These are phyloP conservation scores for Penicillium sp. DNA, from an alignment of 2,329 filamentous ascomycete genomes.

Conservation along the genomic window DNA sequence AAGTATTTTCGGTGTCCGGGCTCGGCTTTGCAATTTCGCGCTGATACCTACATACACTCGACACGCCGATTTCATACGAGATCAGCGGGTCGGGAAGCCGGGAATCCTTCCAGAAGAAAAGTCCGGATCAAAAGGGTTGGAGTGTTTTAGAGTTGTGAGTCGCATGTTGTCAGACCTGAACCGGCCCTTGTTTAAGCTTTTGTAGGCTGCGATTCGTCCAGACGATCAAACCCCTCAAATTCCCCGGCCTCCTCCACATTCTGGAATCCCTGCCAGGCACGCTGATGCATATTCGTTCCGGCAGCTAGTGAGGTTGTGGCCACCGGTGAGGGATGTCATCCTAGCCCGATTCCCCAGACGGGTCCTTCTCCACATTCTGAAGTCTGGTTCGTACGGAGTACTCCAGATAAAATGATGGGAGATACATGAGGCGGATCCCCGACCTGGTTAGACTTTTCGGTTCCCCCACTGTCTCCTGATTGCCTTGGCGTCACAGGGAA, in stretches of 20 bases:
- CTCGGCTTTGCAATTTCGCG: constrained; percentile 9
- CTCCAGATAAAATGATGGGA: constrained; percentile 8
- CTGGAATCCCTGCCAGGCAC: constrained; percentile 1
- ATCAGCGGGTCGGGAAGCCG: constrained; percentile 15
- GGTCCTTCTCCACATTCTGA: constrained; percentile 8
- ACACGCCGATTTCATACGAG: constrained; percentile 5
- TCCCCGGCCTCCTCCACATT: constrained; percentile 17
- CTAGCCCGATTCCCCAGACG: not conserved
- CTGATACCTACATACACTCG: not conserved
- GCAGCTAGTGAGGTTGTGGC: constrained; percentile 11
- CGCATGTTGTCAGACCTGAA: not conserved
- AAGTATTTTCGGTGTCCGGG: constrained; percentile 2
- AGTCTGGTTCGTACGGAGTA: not conserved
- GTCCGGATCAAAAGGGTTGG: not conserved
- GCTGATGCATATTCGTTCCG: constrained; percentile 4
- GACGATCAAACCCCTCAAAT: constrained; percentile 9
- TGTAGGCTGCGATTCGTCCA: constrained; percentile 10
- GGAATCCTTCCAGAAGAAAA: constrained; percentile 16
- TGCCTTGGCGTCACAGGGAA: constrained; percentile 5
- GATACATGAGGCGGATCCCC: constrained; percentile 8
- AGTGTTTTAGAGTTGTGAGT: not conserved
- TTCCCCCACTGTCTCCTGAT: constrained; percentile 8
- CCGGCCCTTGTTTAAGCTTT: constrained; percentile 7
- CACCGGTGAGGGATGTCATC: constrained; percentile 11
- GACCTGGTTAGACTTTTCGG: constrained; percentile 9